These are phyloP conservation scores for Pseudocercospora cruenta DNA, from an alignment of 2,329 filamentous ascomycete genomes.

Conservation along the genomic window DNA sequence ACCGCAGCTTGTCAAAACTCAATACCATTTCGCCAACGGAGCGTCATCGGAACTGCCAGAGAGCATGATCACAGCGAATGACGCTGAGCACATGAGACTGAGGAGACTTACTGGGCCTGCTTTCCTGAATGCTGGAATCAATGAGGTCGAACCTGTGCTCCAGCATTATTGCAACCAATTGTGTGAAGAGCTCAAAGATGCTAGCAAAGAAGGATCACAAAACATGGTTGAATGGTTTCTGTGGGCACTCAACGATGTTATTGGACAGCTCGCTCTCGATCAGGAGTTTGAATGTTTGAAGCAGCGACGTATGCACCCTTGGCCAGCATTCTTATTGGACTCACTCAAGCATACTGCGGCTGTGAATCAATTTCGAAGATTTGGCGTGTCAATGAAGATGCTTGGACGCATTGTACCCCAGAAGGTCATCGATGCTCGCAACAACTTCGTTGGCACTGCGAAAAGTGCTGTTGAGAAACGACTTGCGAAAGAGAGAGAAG, in stretches of 20 bases:
- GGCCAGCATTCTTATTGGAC: constrained; percentile 28
- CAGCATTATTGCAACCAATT: constrained; percentile 29
- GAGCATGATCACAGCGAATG: constrained; percentile 30
- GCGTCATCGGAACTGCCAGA: constrained; percentile 17
- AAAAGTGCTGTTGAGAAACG: constrained; percentile 23
- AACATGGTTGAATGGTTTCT: constrained; percentile 79
- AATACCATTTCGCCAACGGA: constrained; percentile 23
- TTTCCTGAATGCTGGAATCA: constrained; percentile 29
- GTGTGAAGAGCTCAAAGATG: constrained; percentile 22
- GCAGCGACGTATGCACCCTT: constrained; percentile 29
- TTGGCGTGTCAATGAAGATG: constrained; percentile 22
- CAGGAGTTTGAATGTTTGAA: constrained; percentile 47
- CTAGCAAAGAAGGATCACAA: constrained; percentile 66
- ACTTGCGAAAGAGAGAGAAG: constrained; percentile 18
- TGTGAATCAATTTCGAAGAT: constrained; percentile 29
- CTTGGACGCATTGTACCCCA: constrained; percentile 22
- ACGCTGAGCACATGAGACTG: constrained; percentile 28
- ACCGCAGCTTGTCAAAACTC: constrained; percentile 27
- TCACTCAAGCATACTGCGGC: constrained; percentile 24
- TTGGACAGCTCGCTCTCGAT: constrained; percentile 60
- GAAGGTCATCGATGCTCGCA: constrained; percentile 3
- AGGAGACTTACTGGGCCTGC: constrained; percentile 24
- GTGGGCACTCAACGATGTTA: constrained; percentile 71
- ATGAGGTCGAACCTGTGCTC: constrained; percentile 29
- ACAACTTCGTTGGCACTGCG: constrained; percentile 26